A percentile compares a stretch with the other conserved stretches of the same genome.
Evolutionary conservation across 257 asterid genomes (phyloP).

Genomic region (Rehmannia glutinosa): DNA sequence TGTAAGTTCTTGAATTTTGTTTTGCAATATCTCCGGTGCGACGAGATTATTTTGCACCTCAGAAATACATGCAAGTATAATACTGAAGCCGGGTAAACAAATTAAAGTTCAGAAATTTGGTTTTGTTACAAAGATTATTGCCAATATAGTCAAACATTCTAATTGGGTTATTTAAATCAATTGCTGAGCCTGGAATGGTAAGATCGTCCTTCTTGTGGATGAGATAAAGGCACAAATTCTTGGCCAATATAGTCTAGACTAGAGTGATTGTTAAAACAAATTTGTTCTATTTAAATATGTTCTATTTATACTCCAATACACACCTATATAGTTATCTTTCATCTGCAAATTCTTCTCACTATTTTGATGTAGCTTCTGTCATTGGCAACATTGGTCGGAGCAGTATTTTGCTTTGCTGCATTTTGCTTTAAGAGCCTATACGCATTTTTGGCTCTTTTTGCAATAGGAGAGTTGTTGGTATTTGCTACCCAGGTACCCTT

Average conservation of each 20-base stretch:
- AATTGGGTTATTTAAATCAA: too few relatives aligned
- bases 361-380: slow-evolving; percentile 67
- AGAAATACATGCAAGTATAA: neutral
- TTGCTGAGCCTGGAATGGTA: too few relatives aligned
- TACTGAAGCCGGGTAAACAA: neutral
- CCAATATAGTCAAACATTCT: neutral
- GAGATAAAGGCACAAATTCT: too few relatives aligned
- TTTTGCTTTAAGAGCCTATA: slow-evolving; percentile 74
- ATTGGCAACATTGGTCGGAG: slow-evolving; percentile 59
- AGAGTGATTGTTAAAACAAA: neutral
- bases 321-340: slow-evolving; percentile 4
- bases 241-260: too few relatives aligned
- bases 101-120: neutral
- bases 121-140: neutral
- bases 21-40: neutral
- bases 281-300: neutral
- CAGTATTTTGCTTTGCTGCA: slow-evolving; percentile 75
- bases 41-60: neutral
- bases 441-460: slow-evolving; percentile 51
- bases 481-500: slow-evolving; percentile 83
- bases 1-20: slow-evolving; percentile 47
- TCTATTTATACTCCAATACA: too few relatives aligned
- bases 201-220: too few relatives aligned
- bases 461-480: slow-evolving; percentile 75
- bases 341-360: neutral